These are phyloP conservation scores for Thermoascus crustaceus DNA, from an alignment of 2,329 filamentous ascomycete species.

Conservation along the genomic window DNA sequence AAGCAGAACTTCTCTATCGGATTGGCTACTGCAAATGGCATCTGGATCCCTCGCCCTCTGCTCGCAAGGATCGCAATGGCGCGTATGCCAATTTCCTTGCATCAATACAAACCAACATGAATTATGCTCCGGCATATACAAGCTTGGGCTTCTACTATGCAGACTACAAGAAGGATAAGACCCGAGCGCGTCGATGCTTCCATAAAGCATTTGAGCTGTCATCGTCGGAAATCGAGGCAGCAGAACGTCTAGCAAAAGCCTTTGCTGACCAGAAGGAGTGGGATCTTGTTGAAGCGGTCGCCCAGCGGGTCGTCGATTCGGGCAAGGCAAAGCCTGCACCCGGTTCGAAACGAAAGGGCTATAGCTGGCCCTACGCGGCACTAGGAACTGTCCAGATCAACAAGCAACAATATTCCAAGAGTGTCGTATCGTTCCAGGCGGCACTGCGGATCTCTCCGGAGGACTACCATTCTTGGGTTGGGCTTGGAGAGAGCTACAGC, in stretches of 20 bases:
- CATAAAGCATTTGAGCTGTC: slow-evolving; percentile 95
- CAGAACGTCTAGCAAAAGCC: slow-evolving; percentile 72
- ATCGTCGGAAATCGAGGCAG: slow-evolving; percentile 73
- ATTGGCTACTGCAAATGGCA: slow-evolving; percentile 85
- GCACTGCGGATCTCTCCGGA: slow-evolving; percentile 74
- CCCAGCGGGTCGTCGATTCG: slow-evolving; percentile 86
- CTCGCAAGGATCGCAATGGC: slow-evolving; percentile 70
- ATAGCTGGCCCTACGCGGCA: slow-evolving; percentile 94
- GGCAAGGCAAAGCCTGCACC: slow-evolving; percentile 84
- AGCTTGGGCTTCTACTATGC: slow-evolving; percentile 83
- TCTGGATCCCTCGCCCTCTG: slow-evolving; percentile 61
- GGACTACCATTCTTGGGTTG: slow-evolving; percentile 94
- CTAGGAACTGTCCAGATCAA: slow-evolving; percentile 91
- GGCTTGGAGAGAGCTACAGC: slow-evolving; percentile 94
- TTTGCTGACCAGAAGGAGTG: slow-evolving; percentile 91
- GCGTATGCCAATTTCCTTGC: slow-evolving; percentile 78
- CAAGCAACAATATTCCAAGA: slow-evolving; percentile 80
- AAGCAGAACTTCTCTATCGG: slow-evolving; percentile 78
- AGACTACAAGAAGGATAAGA: slow-evolving; percentile 82
- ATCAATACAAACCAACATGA: slow-evolving; percentile 77
- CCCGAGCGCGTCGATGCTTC: slow-evolving; percentile 82
- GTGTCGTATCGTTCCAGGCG: slow-evolving; percentile 84
- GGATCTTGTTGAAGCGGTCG: slow-evolving; percentile 91
- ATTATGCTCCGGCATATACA: slow-evolving; percentile 83
- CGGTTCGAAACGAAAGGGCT: slow-evolving; percentile 83